Percentiles rank a stretch among this genome's conserved stretches.
phyloP scores from a whole-genome alignment of 257 asterid genomes.

The Nicotiana undulata region DNA sequence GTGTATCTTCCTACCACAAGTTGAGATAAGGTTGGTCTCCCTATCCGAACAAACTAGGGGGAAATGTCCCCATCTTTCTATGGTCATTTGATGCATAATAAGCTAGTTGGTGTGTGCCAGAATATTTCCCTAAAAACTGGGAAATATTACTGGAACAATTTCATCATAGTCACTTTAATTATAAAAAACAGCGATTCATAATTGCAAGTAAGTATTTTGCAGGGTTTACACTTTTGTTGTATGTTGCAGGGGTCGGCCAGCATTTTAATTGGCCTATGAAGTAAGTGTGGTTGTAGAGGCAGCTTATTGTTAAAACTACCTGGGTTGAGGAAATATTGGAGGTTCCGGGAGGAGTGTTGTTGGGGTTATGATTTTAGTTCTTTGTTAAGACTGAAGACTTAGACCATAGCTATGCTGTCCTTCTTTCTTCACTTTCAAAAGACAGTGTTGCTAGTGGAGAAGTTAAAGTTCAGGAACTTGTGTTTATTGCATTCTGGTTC shows the following conservation, averaged over 20 bases:
- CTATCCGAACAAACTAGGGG: conserved; percentile 4
- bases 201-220: not conserved
- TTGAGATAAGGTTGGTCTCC: conserved; percentile 29
- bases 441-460: not conserved
- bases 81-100: not conserved
- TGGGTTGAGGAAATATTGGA: not conserved
- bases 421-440: not conserved
- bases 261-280: not conserved
- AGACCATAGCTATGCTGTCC: not conserved
- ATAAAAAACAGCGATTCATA: not conserved
- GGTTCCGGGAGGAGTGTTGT: not conserved
- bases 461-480: not conserved
- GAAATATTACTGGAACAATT: not conserved
- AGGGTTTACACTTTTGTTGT: not conserved
- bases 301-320: not conserved
- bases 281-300: not conserved
- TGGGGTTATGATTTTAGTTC: not conserved
- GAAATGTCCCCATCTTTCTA: not conserved
- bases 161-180: not conserved
- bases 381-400: not conserved
- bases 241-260: not conserved
- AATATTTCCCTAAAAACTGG: not conserved
- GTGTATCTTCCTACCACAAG: conserved; percentile 73
- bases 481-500: not conserved
- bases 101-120: not conserved